Base-by-base conservation (phyloP, 108 stramenopile genomes). In the Cylindrotheca closterium region DNA sequence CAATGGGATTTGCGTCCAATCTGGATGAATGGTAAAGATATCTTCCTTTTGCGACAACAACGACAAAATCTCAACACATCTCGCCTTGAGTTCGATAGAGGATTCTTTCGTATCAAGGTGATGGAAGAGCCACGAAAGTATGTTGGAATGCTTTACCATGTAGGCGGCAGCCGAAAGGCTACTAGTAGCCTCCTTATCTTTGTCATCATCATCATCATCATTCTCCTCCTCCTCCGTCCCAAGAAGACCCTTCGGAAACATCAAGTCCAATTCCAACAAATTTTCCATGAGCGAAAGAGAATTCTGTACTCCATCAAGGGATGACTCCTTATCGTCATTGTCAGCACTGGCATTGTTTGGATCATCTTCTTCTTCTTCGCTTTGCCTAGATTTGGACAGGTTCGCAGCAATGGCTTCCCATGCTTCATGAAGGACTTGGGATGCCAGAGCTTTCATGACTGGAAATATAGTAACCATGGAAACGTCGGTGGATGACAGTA, bases 21-120 rank as follows among this genome's bases (percentile, higher is more conserved):
- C 71, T 2, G 65, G 50, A 5, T 68, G 22, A 27, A 56, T 52
- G n/a, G 47, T 15, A 51, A 68, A 67, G 1, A 77, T 66, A 64
- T 87, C 85, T 49, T 81, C 81, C 47, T 80, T 74, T 59, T 88
- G 85, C 12, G 86, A 57, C 32, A 92, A 57, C 30, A 86, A 69
- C 5, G 85, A 61, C 18, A 88, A 59, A 2, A 92, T 25, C 59
- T 92, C 90, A 8, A 79, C 30, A 48, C 60, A 67, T 50, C 65
- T 33, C 2, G 18, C 64, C 53, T 60, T 45, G 0, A 60, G n/a
- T 22, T 29, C 29, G 2, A 33, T 50, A 19, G 68, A 58, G 2
- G 69, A 31, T 54, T 79, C 78, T 58, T 51, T 47, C 33, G 73
- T 70, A 47, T 79, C 68, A 31, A 85, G 62, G 8, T 73, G 73